Evolutionary conservation across 257 asterid genomes (phyloP).

Genomic region (Fraxinus excelsior): DNA sequence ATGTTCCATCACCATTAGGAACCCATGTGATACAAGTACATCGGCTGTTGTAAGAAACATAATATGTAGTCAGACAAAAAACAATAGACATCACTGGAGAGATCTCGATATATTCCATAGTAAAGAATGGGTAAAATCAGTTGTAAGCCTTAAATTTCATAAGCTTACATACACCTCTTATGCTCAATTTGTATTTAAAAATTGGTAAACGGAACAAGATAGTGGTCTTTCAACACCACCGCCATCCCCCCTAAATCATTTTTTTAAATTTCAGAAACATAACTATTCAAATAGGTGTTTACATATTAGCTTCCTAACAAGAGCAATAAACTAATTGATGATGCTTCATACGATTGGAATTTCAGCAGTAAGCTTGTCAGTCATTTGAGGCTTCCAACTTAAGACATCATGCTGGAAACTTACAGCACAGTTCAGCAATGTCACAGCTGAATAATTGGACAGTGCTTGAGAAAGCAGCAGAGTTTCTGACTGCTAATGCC

Average conservation of each 20-base stretch:
- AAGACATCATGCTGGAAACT: background rate
- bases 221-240: background rate
- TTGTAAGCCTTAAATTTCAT: background rate
- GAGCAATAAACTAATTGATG: background rate
- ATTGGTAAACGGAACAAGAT: background rate
- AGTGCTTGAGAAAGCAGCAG: background rate
- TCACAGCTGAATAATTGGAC: background rate
- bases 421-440: background rate
- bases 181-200: background rate
- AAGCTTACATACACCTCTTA: background rate
- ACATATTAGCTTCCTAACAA: background rate
- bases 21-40: slow-evolving; percentile 93
- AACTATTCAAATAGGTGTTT: background rate
- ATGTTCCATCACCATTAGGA: slow-evolving; percentile 89
- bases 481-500: background rate
- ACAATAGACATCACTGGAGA: background rate
- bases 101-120: background rate
- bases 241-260: background rate
- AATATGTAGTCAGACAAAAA: slow-evolving; percentile 8
- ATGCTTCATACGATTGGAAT: background rate
- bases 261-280: background rate
- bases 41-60: slow-evolving; percentile 62
- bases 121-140: background rate
- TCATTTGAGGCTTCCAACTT: background rate
- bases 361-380: background rate